These are phyloP conservation scores for Camillea tinctor DNA, from an alignment of 2,329 filamentous ascomycete genomes.

Conservation along the genomic window DNA sequence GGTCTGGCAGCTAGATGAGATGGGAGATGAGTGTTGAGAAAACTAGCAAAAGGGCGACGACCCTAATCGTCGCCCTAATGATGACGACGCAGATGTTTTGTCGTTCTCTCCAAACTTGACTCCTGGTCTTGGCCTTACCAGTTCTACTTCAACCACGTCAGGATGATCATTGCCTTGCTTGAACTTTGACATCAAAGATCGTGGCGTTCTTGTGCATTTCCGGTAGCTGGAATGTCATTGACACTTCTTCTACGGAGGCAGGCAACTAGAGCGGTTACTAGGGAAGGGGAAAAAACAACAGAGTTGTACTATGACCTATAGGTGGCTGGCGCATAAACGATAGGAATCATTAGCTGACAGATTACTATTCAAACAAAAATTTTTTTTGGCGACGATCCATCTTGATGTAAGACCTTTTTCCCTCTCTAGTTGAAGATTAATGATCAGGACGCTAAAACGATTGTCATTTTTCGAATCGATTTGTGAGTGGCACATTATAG, in stretches of 20 bases:
- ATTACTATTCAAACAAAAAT: not conserved
- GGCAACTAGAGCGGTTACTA: not conserved
- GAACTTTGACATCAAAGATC: not conserved
- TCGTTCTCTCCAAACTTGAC: not conserved
- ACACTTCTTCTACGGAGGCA: not conserved
- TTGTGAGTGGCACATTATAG: no score
- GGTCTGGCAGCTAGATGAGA: conserved; percentile 8
- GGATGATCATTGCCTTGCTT: not conserved
- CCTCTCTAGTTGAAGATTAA: no score
- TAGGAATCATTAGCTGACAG: not conserved
- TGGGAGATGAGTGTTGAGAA: not conserved
- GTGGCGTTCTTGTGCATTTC: not conserved
- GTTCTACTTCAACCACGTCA: not conserved
- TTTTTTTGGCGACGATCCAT: not conserved
- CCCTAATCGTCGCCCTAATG: not conserved
- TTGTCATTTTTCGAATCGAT: no score
- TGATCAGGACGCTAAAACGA: no score
- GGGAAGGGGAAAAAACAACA: not conserved
- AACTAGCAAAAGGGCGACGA: not conserved
- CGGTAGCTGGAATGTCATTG: not conserved
- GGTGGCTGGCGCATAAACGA: not conserved
- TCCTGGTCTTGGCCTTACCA: not conserved
- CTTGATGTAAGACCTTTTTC: no score
- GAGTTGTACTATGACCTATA: not conserved
- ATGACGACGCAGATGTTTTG: not conserved